Evolutionary conservation across 1,284 basidiomycete species (phyloP), one percentile per base, ranked within the genome.

Genomic region (Heterobasidion occidentale): DNA sequence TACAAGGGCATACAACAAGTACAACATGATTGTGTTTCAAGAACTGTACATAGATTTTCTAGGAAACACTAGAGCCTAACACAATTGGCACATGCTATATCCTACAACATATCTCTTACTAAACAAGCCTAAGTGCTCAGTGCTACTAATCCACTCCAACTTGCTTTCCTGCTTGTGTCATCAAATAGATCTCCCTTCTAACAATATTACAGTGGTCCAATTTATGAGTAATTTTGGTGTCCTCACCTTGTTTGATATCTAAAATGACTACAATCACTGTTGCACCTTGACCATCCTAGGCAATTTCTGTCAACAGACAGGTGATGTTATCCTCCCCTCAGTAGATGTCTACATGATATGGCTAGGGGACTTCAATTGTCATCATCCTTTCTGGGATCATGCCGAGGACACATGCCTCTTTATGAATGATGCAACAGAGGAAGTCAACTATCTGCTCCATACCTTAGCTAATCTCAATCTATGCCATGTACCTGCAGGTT

Each of bases 291-390:
- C 42, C 8, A 20, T 33, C 2, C 52, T 54, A 3, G 7, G 11
- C 1, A 11, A 1, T 1, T 54, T 33, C 46, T 14, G 11, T 3
- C 12, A 38, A 4, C 38, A 7, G n/a, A 6, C 42, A 3, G 19
- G 34, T 11, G 2, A 6, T 17, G 12, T 33, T 1, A 9, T 27
- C 11, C 17, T 20, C 9, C 38, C 35, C 19, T 15, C 33, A 38
- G 45, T 35, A 58, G 50, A 15, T 33, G 56, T 48, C 12, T 60
- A 65, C 15, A 52, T 69, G 15, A 58, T 75, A 2, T 75, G 71
- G 72, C 59, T 68, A 0, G 77, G 77, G 0, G 76, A 80, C 62
- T 79, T 80, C 69, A 80, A 80, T 63, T 61, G 71, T 0, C 78
- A 81, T 60, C 75, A 80, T 64, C 74, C 71, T 0, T 27, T 71